phyloP scores from a whole-genome alignment of 2,329 filamentous ascomycete species.

The Ophiostoma triangulosporum region DNA sequence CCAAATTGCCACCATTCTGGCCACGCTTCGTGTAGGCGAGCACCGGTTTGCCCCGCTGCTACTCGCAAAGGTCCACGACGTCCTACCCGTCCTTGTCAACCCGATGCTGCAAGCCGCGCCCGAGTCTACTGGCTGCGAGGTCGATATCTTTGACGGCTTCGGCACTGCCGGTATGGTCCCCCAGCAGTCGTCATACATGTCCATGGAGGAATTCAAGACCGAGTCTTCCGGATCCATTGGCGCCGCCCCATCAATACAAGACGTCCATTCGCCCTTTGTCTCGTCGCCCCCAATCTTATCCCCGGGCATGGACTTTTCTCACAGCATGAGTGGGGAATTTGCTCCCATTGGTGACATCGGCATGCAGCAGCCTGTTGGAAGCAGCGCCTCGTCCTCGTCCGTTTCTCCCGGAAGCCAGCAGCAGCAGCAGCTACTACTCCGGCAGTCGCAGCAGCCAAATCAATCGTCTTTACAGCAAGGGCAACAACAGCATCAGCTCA shows the following conservation, averaged over 20 bases:
- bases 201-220: conserved; percentile 34
- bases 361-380: conserved; percentile 27
- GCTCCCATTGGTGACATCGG: conserved; percentile 39
- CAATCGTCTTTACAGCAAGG: conserved; percentile 2
- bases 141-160: conserved; percentile 55
- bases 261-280: conserved; percentile 37
- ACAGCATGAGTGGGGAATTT: conserved; percentile 29
- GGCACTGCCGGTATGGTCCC: conserved; percentile 49
- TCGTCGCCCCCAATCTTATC: conserved; percentile 42
- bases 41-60: conserved; percentile 66
- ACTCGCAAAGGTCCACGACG: conserved; percentile 60
- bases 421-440: conserved; percentile 9
- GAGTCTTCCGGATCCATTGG: conserved; percentile 28
- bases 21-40: conserved; percentile 59
- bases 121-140: conserved; percentile 28
- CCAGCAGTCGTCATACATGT: conserved; percentile 28
- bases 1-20: conserved; percentile 53
- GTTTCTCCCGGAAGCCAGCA: conserved; percentile 1
- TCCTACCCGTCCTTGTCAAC: conserved; percentile 48
- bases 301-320: conserved; percentile 35
- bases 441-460: conserved; percentile 15
- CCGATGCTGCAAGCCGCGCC: conserved; percentile 47
- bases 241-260: conserved; percentile 21
- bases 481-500: conserved; percentile 1
- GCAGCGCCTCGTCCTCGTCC: conserved; percentile 27